phyloP scores from a whole-genome alignment of 345 rosid genomes.

The Populus alba region DNA sequence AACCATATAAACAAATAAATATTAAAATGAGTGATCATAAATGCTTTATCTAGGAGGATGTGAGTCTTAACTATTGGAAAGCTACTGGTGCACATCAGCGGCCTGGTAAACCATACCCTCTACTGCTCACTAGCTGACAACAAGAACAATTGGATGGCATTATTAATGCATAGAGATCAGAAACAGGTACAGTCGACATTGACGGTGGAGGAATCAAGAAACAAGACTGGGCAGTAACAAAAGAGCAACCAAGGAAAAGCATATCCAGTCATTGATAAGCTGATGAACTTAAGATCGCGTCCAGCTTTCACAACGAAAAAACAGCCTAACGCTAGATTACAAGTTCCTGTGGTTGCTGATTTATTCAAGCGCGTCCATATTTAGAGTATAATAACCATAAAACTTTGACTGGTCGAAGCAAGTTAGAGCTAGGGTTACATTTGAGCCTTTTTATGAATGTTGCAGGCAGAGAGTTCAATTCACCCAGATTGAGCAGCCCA shows the following conservation, averaged over 20 bases:
- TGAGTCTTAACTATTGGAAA: conserved; percentile 61
- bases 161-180: neutral
- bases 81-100: conserved; percentile 63
- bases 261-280: conserved; percentile 67
- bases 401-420: neutral
- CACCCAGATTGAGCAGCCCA: neutral
- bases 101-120: conserved; percentile 64
- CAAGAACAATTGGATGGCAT: neutral
- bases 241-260: conserved; percentile 56
- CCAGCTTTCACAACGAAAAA: conserved; percentile 51
- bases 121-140: conserved; percentile 47
- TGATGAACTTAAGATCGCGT: conserved; percentile 69
- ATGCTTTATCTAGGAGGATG: neutral
- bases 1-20: neutral
- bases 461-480: neutral
- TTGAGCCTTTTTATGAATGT: neutral
- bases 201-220: neutral
- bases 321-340: neutral
- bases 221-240: conserved; percentile 43
- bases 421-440: neutral
- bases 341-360: neutral
- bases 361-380: neutral
- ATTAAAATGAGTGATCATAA: neutral
- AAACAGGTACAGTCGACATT: neutral
- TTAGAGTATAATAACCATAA: neutral